These are phyloP conservation scores for Orbilia javanica DNA, from an alignment of 2,329 filamentous ascomycete genomes.

Conservation along the genomic window DNA sequence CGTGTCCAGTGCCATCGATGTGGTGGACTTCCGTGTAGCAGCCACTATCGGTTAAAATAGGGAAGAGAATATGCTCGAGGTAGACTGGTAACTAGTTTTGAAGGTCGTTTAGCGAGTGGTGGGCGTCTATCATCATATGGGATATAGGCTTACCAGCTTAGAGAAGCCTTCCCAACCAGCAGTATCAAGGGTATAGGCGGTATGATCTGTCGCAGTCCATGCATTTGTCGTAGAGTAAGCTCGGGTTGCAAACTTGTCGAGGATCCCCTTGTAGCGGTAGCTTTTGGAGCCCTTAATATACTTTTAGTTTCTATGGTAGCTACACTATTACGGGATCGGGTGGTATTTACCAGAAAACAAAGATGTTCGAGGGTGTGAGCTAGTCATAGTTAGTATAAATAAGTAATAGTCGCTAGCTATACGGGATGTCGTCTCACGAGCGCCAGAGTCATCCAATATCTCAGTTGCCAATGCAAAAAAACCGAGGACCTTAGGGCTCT, in stretches of 20 bases:
- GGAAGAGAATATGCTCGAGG: conserved; percentile 90
- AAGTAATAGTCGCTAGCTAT: neutral
- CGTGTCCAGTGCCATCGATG: conserved; percentile 90
- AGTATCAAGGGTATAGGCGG: conserved; percentile 93
- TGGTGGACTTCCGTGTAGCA: conserved; percentile 98
- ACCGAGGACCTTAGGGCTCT: conserved; percentile 87
- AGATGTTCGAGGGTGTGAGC: conserved; percentile 70
- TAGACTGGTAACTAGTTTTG: conserved; percentile 79
- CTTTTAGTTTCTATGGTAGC: neutral
- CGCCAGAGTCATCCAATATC: conserved; percentile 96
- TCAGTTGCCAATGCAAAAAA: conserved; percentile 97
- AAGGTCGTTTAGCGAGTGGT: neutral
- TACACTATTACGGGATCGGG: neutral
- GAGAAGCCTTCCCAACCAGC: conserved; percentile 98
- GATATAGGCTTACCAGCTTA: conserved; percentile 72
- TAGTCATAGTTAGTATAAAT: conserved; percentile 57
- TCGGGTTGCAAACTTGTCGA: conserved; percentile 92
- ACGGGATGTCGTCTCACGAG: conserved; percentile 68
- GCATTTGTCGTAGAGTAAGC: conserved; percentile 96
- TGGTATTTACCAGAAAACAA: conserved; percentile 67
- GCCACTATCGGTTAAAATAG: conserved; percentile 89
- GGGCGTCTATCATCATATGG: no score
- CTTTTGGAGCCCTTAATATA: conserved; percentile 81
- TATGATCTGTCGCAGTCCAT: conserved; percentile 97
- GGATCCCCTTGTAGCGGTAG: conserved; percentile 92